Evolutionary conservation across 345 rosid species (phyloP).

Genomic region (Corchorus capsularis): DNA sequence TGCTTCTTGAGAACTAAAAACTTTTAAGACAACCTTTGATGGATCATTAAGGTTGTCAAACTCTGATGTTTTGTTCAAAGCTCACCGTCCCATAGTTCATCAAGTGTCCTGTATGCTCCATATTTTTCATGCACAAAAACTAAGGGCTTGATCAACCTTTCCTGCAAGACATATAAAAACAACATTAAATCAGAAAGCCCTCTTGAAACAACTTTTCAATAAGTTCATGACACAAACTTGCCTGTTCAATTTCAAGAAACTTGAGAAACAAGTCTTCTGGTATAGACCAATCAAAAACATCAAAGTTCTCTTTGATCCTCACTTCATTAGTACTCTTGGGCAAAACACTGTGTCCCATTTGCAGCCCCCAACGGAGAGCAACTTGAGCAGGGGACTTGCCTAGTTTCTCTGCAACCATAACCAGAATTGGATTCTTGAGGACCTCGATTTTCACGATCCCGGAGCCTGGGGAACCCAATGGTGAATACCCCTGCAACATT

Average conservation of each 20-base stretch:
- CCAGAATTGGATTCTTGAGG: constrained; percentile 40
- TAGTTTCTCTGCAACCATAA: constrained; percentile 49
- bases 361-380: constrained; percentile 66
- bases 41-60: too few relatives aligned
- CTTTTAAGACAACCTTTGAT: too few relatives aligned
- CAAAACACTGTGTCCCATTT: constrained; percentile 60
- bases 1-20: too few relatives aligned
- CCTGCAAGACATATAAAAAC: constrained; percentile 11
- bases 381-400: constrained; percentile 62
- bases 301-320: constrained; percentile 47
- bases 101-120: constrained; percentile 37
- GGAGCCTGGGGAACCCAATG: constrained; percentile 55
- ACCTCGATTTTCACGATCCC: constrained; percentile 37
- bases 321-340: constrained; percentile 58
- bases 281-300: constrained; percentile 49
- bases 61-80: too few relatives aligned
- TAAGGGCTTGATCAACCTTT: constrained; percentile 33
- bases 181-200: not conserved
- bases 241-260: constrained; percentile 61
- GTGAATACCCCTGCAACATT: constrained; percentile 55
- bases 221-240: too few relatives aligned
- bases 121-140: constrained; percentile 39
- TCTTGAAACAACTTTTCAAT: too few relatives aligned
- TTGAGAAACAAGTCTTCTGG: constrained; percentile 44
- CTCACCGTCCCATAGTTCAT: constrained; percentile 35